These are phyloP conservation scores for Trametes versicolor DNA, from an alignment of 1,284 basidiomycete genomes.

Conservation along the genomic window DNA sequence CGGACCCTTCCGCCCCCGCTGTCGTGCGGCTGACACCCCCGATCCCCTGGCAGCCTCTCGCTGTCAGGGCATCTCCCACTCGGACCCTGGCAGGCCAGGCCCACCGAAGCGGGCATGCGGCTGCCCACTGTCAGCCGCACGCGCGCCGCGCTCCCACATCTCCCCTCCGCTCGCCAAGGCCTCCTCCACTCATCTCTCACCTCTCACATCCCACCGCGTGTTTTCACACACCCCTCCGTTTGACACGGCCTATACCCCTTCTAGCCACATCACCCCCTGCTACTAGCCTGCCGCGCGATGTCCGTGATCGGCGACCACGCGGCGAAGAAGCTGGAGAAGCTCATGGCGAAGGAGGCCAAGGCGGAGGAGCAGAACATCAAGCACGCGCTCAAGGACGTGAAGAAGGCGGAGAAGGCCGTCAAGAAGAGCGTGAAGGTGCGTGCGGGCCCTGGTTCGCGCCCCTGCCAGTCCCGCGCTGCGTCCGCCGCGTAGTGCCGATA, in stretches of 20 bases:
- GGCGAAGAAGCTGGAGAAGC: constrained; percentile 33
- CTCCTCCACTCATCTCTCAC: background rate
- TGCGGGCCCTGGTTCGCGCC: background rate
- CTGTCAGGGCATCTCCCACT: background rate
- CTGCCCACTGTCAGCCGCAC: constrained; percentile 8
- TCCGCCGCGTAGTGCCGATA: background rate
- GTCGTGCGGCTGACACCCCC: background rate
- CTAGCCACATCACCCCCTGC: background rate
- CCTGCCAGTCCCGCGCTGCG: too few relatives aligned
- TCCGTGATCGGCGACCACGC: constrained; percentile 24
- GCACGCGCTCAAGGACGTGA: constrained; percentile 30
- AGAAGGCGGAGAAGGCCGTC: constrained; percentile 33
- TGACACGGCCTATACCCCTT: background rate
- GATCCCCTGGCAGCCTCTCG: background rate
- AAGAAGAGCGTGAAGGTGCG: constrained; percentile 32
- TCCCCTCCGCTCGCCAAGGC: background rate
- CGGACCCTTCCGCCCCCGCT: background rate
- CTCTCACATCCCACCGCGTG: background rate
- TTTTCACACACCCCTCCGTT: background rate
- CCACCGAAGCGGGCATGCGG: background rate
- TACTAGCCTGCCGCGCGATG: constrained; percentile 10
- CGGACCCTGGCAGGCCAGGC: background rate
- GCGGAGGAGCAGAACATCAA: constrained; percentile 30
- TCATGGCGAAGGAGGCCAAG: constrained; percentile 30
- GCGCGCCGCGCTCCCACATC: constrained; percentile 2